These are phyloP conservation scores for Chaetomium tenue DNA, from an alignment of 495 filamentous ascomycete species.

Conservation along the genomic window DNA sequence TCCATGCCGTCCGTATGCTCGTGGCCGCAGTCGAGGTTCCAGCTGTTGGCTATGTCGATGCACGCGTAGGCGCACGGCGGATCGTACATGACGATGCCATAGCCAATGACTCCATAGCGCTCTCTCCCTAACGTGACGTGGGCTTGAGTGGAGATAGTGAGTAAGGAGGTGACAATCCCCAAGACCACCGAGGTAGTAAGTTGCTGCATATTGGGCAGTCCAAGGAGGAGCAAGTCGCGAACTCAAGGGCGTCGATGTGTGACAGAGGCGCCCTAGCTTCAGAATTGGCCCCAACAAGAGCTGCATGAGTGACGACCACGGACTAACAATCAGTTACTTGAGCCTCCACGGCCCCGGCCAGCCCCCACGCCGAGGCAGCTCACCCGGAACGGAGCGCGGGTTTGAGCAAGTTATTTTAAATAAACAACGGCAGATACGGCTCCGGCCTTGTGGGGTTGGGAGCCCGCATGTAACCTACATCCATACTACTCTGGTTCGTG, in stretches of 20 bases:
- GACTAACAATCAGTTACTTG: neutral
- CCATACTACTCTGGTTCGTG: no score
- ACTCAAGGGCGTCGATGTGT: neutral
- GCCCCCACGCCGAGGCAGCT: neutral
- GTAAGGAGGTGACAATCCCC: neutral
- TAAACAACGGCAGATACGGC: neutral
- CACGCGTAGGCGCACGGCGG: slow-evolving; percentile 1
- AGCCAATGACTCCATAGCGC: neutral
- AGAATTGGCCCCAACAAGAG: neutral
- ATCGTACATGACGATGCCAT: neutral
- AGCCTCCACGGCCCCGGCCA: neutral
- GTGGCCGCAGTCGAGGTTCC: neutral
- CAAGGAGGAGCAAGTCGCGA: neutral
- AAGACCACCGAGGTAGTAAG: neutral
- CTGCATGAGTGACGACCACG: neutral
- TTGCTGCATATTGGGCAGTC: neutral
- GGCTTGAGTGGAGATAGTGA: neutral
- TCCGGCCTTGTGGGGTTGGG: no score
- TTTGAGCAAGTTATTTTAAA: slow-evolving; percentile 3
- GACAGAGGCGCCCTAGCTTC: neutral
- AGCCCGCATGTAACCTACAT: no score
- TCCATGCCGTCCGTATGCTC: neutral
- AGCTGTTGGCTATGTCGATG: neutral
- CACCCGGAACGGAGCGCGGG: neutral
- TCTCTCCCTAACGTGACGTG: neutral